These are phyloP conservation scores for Populus hybrid DNA, from an alignment of 441 rosid species.

Conservation along the genomic window DNA sequence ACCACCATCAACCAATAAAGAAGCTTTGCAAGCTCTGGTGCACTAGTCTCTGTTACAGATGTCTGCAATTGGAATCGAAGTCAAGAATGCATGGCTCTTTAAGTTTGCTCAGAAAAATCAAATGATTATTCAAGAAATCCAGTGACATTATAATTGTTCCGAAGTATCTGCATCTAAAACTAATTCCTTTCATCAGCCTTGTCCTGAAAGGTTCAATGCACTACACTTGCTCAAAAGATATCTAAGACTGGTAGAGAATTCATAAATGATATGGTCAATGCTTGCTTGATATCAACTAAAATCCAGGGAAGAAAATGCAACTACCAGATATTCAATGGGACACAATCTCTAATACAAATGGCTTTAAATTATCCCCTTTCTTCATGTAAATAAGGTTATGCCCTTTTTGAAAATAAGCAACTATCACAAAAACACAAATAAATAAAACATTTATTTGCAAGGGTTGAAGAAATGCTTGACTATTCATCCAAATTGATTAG, in stretches of 20 bases:
- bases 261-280: neutral
- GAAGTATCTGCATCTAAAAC: neutral
- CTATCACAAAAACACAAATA: neutral
- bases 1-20: slow-evolving; percentile 97
- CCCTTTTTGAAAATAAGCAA: neutral
- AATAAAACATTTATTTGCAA: no score
- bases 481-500: neutral
- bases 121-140: neutral
- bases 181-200: neutral
- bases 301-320: neutral
- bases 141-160: neutral
- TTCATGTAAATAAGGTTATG: neutral
- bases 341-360: neutral
- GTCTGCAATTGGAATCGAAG: slow-evolving; percentile 43
- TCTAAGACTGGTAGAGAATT: neutral
- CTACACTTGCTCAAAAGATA: neutral
- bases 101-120: neutral
- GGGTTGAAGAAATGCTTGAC: neutral
- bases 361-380: neutral
- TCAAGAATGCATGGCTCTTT: neutral
- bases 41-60: slow-evolving; percentile 71
- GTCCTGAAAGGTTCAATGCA: neutral
- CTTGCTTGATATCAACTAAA: neutral
- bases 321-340: neutral
- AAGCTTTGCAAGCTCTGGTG: slow-evolving; percentile 78